Conservation (phyloP, 2,329 filamentous ascomycete genomes). For the Hypoxylon sp. region DNA sequence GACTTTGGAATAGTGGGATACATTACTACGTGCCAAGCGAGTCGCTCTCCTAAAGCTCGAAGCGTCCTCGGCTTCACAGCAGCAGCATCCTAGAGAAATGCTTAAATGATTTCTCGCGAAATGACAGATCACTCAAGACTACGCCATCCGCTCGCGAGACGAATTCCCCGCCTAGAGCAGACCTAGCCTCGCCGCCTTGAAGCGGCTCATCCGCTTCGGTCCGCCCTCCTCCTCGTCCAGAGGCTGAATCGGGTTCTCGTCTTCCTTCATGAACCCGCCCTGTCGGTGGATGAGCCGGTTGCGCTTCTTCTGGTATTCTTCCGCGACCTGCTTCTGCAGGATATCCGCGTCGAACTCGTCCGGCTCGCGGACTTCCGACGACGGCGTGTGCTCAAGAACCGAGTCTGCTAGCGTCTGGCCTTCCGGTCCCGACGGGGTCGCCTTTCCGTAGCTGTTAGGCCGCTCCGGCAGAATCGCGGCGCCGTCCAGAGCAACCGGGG, state of each 20-base stretch:
- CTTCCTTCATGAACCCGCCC: conserved; percentile 80
- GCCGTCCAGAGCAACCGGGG: conserved; percentile 17
- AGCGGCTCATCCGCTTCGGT: conserved; percentile 71
- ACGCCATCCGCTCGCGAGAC: no score
- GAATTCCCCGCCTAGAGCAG: conserved; percentile 56
- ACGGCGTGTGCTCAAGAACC: conserved; percentile 62
- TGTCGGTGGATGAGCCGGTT: conserved; percentile 84
- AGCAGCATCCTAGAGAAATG: not conserved
- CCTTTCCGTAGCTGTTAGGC: conserved; percentile 53
- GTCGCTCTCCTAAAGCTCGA: not conserved
- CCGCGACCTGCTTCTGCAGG: conserved; percentile 78
- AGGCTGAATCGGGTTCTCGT: conserved; percentile 71
- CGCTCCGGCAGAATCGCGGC: conserved; percentile 48
- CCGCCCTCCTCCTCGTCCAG: conserved; percentile 72
- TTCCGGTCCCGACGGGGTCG: conserved; percentile 58
- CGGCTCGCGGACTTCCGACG: conserved; percentile 50
- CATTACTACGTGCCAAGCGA: conserved; percentile 25
- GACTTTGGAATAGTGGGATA: conserved; percentile 8
- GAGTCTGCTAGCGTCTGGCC: conserved; percentile 66
- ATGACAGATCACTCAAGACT: conserved; percentile 5
- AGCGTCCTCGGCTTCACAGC: not conserved
- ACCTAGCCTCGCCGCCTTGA: conserved; percentile 73
- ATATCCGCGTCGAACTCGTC: conserved; percentile 77
- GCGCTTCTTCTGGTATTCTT: conserved; percentile 82
- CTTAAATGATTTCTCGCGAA: not conserved